Conservation (phyloP, 176 grass and related monocot genomes). For the Rhynchospora tenuis region DNA sequence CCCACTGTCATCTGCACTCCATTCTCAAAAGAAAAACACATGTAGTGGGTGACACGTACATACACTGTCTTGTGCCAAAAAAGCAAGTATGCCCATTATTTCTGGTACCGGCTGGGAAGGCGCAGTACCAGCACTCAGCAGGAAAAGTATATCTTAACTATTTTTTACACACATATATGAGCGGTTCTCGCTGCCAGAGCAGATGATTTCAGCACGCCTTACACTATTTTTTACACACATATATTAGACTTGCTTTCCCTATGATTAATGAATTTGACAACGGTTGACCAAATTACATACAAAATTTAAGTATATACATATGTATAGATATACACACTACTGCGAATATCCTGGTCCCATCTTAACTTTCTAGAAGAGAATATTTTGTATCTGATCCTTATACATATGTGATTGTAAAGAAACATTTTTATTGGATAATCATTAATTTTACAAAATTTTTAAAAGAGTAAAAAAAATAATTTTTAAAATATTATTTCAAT, state of each 20-base stretch:
- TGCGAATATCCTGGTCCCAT: not conserved
- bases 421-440: no score
- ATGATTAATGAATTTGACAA: not conserved
- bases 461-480: no score
- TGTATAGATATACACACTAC: no score
- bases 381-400: not conserved
- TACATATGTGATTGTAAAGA: no score
- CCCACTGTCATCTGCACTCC: not conserved
- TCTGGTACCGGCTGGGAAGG: not conserved
- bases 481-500: no score
- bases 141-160: not conserved
- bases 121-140: not conserved
- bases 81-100: not conserved
- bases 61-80: not conserved
- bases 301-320: not conserved
- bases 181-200: no score
- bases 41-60: conserved; percentile 9
- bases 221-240: no score
- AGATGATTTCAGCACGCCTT: no score
- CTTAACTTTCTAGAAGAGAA: not conserved
- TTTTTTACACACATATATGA: no score
- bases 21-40: conserved; percentile 6
- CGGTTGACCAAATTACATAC: not conserved
- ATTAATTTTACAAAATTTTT: no score
- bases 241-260: not conserved